Conservation (phyloP, 1,284 basidiomycete species). For the Tremellales sp. region DNA sequence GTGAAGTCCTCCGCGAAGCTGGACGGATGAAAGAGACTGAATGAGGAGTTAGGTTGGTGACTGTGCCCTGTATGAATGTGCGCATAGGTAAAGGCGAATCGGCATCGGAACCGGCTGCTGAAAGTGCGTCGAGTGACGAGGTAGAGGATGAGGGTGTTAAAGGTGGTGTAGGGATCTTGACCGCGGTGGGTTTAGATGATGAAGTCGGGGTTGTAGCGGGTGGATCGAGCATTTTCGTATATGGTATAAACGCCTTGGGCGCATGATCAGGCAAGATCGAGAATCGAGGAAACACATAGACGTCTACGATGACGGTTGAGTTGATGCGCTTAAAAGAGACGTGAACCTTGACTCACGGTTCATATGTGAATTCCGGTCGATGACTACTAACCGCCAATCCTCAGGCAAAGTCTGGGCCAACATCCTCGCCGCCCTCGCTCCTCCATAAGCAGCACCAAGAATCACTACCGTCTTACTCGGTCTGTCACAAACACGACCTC, state of each 20-base stretch:
- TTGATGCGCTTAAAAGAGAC: neutral
- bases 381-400: conserved; percentile 63
- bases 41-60: conserved; percentile 52
- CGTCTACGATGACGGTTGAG: conserved; percentile 29
- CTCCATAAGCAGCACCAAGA: conserved; percentile 61
- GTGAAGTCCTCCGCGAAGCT: neutral
- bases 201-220: neutral
- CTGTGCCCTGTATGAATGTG: conserved; percentile 52
- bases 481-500: too few relatives aligned
- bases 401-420: conserved; percentile 58
- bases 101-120: conserved; percentile 2
- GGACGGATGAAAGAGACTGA: conserved; percentile 51
- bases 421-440: conserved; percentile 56
- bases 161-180: conserved; percentile 15
- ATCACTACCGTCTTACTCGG: conserved; percentile 55
- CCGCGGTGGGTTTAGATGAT: neutral
- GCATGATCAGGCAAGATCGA: conserved; percentile 49
- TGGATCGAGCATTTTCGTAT: conserved; percentile 45
- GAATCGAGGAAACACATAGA: conserved; percentile 53
- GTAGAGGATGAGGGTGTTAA: conserved; percentile 13
- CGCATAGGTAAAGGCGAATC: conserved; percentile 19
- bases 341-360: conserved; percentile 30
- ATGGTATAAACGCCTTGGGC: conserved; percentile 62
- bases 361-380: conserved; percentile 63
- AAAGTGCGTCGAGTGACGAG: conserved; percentile 4